Percentiles rank a stretch among this genome's conserved stretches.
Evolutionary conservation across 2,329 filamentous ascomycete species (phyloP).

Genomic region (Phialocephala subalpina): DNA sequence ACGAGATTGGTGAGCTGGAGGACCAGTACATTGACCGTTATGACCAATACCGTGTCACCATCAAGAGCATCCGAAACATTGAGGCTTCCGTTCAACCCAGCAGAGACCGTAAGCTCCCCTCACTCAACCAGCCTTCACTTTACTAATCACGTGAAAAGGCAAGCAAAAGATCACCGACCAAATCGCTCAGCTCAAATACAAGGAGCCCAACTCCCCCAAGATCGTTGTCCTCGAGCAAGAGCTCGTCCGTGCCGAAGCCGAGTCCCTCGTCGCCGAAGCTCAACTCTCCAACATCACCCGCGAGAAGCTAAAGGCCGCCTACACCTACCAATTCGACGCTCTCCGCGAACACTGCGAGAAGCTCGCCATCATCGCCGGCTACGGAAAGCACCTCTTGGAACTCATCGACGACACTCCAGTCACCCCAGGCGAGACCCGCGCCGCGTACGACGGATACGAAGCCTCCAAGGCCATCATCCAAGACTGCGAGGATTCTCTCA

Average conservation of each 20-base stretch:
- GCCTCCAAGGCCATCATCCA: constrained; percentile 99
- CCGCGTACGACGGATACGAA: constrained; percentile 97
- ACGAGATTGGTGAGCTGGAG: constrained; percentile 92
- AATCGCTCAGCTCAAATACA: constrained; percentile 99
- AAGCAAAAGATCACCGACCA: constrained; percentile 99
- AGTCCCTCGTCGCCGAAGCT: constrained; percentile 97
- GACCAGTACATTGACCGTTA: constrained; percentile 98
- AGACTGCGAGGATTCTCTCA: constrained; percentile 96
- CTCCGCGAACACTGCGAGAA: constrained; percentile 98
- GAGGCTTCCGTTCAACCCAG: constrained; percentile 98
- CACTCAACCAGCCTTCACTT: background rate
- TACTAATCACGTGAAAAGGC: constrained; percentile 58
- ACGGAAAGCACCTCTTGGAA: constrained; percentile 97
- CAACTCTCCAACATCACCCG: constrained; percentile 99
- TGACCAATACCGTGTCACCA: constrained; percentile 98
- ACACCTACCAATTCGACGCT: constrained; percentile 97
- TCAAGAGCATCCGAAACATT: constrained; percentile 99
- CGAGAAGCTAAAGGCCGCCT: constrained; percentile 98
- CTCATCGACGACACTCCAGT: constrained; percentile 96
- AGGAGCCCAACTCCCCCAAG: constrained; percentile 97
- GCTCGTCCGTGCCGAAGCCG: constrained; percentile 95
- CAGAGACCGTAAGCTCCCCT: constrained; percentile 78
- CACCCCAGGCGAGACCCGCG: constrained; percentile 93
- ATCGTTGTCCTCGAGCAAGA: constrained; percentile 99
- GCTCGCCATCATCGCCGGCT: constrained; percentile 96